These are phyloP conservation scores for Neurospora sp. DNA, from an alignment of 495 filamentous ascomycete species.

Conservation along the genomic window DNA sequence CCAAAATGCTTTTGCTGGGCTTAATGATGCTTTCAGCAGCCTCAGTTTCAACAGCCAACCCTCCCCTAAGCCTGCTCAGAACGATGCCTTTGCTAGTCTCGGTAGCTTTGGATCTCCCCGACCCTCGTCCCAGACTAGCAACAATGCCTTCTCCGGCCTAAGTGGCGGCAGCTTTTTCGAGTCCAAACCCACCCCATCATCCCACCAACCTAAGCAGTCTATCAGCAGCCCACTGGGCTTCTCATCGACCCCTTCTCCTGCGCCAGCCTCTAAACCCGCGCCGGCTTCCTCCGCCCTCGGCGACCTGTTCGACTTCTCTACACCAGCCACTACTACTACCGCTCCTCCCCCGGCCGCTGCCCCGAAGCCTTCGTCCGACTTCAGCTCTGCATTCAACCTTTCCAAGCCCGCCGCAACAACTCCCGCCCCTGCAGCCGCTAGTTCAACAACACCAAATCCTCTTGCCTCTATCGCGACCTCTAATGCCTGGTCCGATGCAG, in stretches of 20 bases:
- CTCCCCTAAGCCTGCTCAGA: slow-evolving; percentile 43
- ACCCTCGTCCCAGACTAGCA: slow-evolving; percentile 42
- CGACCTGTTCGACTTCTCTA: slow-evolving; percentile 77
- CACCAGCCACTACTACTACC: slow-evolving; percentile 29
- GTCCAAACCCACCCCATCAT: slow-evolving; percentile 47
- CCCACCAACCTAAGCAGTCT: slow-evolving; percentile 39
- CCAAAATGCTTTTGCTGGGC: slow-evolving; percentile 52
- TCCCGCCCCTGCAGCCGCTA: slow-evolving; percentile 27
- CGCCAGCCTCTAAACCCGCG: slow-evolving; percentile 32
- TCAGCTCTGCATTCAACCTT: slow-evolving; percentile 70
- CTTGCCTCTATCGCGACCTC: slow-evolving; percentile 26
- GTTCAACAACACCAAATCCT: slow-evolving; percentile 17
- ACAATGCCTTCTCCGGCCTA: slow-evolving; percentile 46
- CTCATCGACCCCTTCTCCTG: slow-evolving; percentile 42
- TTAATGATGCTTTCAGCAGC: slow-evolving; percentile 82
- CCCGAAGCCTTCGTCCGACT: slow-evolving; percentile 26
- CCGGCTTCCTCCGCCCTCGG: slow-evolving; percentile 45
- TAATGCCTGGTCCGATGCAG: slow-evolving; percentile 41
- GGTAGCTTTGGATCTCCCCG: slow-evolving; percentile 47
- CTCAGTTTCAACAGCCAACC: slow-evolving; percentile 58
- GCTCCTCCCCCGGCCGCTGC: slow-evolving; percentile 36
- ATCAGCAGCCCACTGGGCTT: slow-evolving; percentile 40
- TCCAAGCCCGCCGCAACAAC: slow-evolving; percentile 38
- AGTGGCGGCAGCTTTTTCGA: slow-evolving; percentile 76
- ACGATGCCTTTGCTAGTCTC: slow-evolving; percentile 64